Base-by-base conservation (phyloP, 805 yeast species). In the Yueomyces sinensis region DNA sequence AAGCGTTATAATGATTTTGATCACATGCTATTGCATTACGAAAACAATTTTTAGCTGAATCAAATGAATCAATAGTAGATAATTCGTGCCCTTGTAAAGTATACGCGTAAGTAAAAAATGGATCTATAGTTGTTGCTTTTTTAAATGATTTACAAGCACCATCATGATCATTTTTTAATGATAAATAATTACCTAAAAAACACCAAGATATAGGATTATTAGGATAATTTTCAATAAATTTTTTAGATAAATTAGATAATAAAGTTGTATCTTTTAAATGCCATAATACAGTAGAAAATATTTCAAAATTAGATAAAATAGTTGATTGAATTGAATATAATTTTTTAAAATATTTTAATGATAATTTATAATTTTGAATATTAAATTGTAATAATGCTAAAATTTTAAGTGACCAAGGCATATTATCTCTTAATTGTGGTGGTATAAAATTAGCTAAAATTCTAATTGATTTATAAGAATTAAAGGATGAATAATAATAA, bases 81-180 rank as follows among this genome's bases (percentile, higher is more conserved):
- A 72, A 75, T 56, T 91, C 99, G 54, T 91, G 97, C 0, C 96
- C 99, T 60, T 82, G 84, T 38, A 91, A 64, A 1, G 97, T 87
- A 51, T 82, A 82, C 0, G 95, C 95, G 52, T 89, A 89, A 0
- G 91, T 78, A 53, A 82, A 82, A 13, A 63, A 63, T 5, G 74
- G 73, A 49, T 80, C 78, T 13, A 82, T 51, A 35, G 72, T 73
- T 2, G 74, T 69, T 2, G 96, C 87, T 37, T 83, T 74, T 41
- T 74, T 74, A 58, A 91, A 87, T 50, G 94, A 84, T 46, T 74
- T 75, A 23, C 89, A 75, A 0, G 97, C 94, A 53, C 82, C 93
- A 42, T 82, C 91, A 3, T 91, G 81, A 47, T 89, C 95, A 40
- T 82, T 66, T 27, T 72, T 73, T 27, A 87, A 63, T 5, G 95